These are phyloP conservation scores for Nigrospora osmanthi DNA, from an alignment of 2,329 filamentous ascomycete genomes.

Conservation along the genomic window DNA sequence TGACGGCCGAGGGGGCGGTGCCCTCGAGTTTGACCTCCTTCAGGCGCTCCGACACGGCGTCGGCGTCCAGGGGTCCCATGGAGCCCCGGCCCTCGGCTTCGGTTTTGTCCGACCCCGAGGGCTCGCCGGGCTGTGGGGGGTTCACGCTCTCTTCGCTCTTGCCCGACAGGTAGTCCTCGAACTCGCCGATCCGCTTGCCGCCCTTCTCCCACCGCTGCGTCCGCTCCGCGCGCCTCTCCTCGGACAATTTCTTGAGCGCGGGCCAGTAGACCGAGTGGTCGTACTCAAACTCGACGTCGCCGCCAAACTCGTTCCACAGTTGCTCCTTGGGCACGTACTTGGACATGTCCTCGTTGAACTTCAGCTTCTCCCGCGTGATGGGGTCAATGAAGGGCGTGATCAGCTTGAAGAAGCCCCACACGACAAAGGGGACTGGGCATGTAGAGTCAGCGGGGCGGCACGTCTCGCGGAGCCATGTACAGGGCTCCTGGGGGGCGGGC, in stretches of 20 bases:
- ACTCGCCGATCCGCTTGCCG: constrained; percentile 78
- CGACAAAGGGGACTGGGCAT: constrained; percentile 72
- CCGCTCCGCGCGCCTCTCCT: constrained; percentile 54
- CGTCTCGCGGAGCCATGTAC: too few species aligned
- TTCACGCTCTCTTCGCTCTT: constrained; percentile 16
- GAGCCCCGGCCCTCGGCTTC: too few species aligned
- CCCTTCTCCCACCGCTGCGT: constrained; percentile 68
- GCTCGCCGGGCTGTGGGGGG: background rate
- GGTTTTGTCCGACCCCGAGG: too few species aligned
- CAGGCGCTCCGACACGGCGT: background rate
- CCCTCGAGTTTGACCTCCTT: constrained; percentile 1
- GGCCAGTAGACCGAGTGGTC: constrained; percentile 89
- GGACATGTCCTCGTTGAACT: constrained; percentile 89
- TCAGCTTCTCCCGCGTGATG: constrained; percentile 86
- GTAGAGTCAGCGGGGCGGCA: constrained; percentile 4
- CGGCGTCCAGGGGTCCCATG: background rate
- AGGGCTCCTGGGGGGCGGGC: too few species aligned
- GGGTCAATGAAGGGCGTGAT: constrained; percentile 97
- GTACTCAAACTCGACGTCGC: constrained; percentile 83
- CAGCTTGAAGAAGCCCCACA: constrained; percentile 91
- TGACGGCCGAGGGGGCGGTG: background rate
- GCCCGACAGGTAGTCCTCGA: constrained; percentile 79
- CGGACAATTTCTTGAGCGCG: constrained; percentile 64
- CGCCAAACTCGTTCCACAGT: constrained; percentile 67
- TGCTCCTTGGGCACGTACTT: constrained; percentile 76